Conservation (phyloP, 257 asterid genomes). For the Scutellaria barbata region DNA sequence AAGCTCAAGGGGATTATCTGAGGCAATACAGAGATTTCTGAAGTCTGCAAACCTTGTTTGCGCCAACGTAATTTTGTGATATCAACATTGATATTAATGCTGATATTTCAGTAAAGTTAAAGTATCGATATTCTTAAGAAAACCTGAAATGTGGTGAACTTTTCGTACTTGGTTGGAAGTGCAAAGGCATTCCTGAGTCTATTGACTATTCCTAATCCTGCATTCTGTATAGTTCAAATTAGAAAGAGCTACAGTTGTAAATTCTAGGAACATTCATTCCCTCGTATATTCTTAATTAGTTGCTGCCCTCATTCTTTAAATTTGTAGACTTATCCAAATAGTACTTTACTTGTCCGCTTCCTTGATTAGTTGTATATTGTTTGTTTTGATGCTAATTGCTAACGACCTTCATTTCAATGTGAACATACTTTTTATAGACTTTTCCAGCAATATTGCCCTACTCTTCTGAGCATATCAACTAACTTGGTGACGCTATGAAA, state of each 20-base stretch:
- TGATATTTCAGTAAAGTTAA: too few species aligned
- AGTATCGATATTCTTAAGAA: too few species aligned
- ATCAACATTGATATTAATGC: too few species aligned
- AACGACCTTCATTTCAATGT: neutral
- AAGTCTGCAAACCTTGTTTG: too few species aligned
- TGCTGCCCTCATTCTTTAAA: neutral
- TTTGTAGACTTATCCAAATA: neutral
- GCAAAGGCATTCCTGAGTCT: neutral
- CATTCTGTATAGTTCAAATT: neutral
- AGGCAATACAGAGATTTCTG: too few species aligned
- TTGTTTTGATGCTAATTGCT: neutral
- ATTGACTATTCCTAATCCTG: neutral
- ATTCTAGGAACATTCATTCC: conserved; percentile 9
- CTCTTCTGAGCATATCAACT: conserved; percentile 18
- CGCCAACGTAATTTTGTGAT: too few species aligned
- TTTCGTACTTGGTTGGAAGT: neutral
- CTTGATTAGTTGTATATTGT: neutral
- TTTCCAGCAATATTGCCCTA: conserved; percentile 6
- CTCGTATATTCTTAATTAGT: neutral
- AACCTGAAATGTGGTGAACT: too few species aligned
- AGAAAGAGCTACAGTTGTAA: neutral
- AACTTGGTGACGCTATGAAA: conserved; percentile 14
- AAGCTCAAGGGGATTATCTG: too few species aligned
- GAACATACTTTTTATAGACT: conserved; percentile 11
- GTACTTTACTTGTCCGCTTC: conserved; percentile 1